Evolutionary conservation across 768 basidiomycete species (phyloP), one percentile per base, ranked within the genome.

Genomic region (Baorangia bicolor): DNA sequence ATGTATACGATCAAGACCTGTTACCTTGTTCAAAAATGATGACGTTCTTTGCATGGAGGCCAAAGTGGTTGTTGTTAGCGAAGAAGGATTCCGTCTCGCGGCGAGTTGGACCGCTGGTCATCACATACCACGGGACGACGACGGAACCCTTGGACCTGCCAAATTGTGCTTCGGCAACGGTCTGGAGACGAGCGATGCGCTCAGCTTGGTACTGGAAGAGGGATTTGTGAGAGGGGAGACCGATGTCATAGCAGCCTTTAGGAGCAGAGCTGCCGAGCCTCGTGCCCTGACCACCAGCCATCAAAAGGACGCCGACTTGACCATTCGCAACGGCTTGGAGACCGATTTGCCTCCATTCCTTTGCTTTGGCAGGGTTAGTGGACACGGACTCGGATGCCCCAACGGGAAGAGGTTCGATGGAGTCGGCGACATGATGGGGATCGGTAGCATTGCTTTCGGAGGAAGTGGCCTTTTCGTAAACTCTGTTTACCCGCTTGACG

Each of bases 171-270:
- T 84, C 86, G 0, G 93, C 94, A 49, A 96, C 70, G 31, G 75
- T 75, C 73, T 96, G 91, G 53, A 99, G 75, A 55, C 90, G 85
- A 56, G 81, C 79, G 69, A 99, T 97, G 52, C 97, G 85, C 75
- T 96, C 94, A n/a, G 95, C 97, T 73, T 99, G 97, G 62, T 91
- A 89, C 64, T 97, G 94, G 79, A 99, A 98, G 51, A 99, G 85
- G 13, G 88, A 85, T 74, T 94, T 96, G 75, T 92, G 87, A 23
- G 92, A 94, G 12, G 94, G 92, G 33, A 99, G 79, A 14, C 90
- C 92, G 62, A 99, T 98, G 70, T 98, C 94, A 74, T 98, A 98
- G 77, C 95, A 97, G 5, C 97, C 97, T 69, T 99, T 99, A 21
- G 97, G 97, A 6, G 90, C 90, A 30, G 81, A 83, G 66, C 91